These are phyloP conservation scores for Aspergillus persii DNA, from an alignment of 2,329 filamentous ascomycete species.

Conservation along the genomic window DNA sequence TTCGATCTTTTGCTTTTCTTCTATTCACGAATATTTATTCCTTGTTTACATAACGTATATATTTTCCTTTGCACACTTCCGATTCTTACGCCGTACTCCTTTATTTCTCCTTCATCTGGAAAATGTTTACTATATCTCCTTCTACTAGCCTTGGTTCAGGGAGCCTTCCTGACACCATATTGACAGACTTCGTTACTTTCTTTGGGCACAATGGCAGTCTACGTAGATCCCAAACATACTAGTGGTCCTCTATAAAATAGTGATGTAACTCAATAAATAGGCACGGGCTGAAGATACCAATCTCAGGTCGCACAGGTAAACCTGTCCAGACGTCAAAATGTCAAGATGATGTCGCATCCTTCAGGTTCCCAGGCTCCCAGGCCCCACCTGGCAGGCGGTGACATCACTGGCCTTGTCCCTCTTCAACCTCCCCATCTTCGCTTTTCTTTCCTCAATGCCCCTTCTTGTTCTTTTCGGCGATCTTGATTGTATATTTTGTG, in stretches of 20 bases:
- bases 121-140: neutral
- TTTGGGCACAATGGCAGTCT: neutral
- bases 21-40: constrained; percentile 4
- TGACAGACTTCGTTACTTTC: neutral
- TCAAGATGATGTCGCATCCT: neutral
- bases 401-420: constrained; percentile 28
- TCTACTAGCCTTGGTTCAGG: too few species aligned
- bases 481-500: neutral
- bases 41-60: neutral
- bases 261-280: too few species aligned
- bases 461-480: neutral
- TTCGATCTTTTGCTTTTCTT: constrained; percentile 13
- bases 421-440: constrained; percentile 5
- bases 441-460: neutral
- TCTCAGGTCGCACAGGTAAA: too few species aligned
- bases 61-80: neutral
- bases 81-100: neutral
- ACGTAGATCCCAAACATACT: neutral
- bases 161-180: too few species aligned
- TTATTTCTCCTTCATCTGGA: neutral
- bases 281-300: too few species aligned
- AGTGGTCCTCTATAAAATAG: neutral
- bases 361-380: neutral
- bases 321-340: neutral
- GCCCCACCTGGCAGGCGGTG: constrained; percentile 33